Evolutionary conservation across 169 alveolate species (phyloP).

Genomic region (Hepatocystis sp.): DNA sequence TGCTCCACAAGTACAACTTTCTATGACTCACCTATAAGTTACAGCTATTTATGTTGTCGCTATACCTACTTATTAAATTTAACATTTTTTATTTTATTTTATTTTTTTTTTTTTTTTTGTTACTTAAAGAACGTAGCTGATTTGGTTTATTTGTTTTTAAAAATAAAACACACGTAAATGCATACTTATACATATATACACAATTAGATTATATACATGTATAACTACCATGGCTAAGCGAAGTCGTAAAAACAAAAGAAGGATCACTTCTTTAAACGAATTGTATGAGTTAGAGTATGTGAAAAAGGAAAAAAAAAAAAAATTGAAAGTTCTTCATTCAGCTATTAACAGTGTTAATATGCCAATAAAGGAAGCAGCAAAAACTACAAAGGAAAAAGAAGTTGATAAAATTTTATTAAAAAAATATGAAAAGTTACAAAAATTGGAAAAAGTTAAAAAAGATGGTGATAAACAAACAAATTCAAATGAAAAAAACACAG

Average conservation of each 20-base stretch:
- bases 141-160: no score
- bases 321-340: conserved; percentile 42
- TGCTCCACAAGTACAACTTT: not conserved
- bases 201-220: not conserved
- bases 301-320: conserved; percentile 63
- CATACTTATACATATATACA: conserved; percentile 10
- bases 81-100: no score
- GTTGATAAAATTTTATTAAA: conserved; percentile 1
- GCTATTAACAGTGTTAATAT: conserved; percentile 7
- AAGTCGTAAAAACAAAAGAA: conserved; percentile 1
- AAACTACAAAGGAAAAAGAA: conserved; percentile 18
- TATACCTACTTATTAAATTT: no score
- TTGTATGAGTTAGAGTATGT: conserved; percentile 77
- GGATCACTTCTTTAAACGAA: conserved; percentile 43
- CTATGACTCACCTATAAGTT: conserved; percentile 4
- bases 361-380: not conserved
- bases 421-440: conserved; percentile 17
- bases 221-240: not conserved
- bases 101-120: no score
- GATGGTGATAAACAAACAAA: not conserved
- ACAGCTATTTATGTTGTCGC: conserved; percentile 7
- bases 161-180: conserved; percentile 28
- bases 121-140: no score
- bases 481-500: not conserved
- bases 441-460: not conserved